Base-by-base conservation (phyloP, 129 eudicot species). In the Centrapalus pauciflorus region DNA sequence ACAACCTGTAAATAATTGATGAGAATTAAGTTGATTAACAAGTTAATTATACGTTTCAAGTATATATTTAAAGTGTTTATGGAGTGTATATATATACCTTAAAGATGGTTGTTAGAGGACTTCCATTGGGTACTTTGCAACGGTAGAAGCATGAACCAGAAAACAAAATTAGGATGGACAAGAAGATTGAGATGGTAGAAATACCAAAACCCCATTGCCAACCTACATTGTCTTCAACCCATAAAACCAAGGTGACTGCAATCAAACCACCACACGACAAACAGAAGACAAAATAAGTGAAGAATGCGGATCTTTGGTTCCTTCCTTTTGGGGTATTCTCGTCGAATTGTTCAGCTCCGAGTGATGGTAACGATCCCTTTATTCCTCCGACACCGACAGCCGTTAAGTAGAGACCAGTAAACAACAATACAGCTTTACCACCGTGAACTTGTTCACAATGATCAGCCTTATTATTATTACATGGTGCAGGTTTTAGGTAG, bases 151-250 rank as follows among this genome's bases (percentile, higher is more conserved):
- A 26, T 8, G 97, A 80, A 14, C 97, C 97, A 0, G 59, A 73
- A 4, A 80, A 64, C 34, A 87, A 81, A 7, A 87, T 19, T 0
- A 87, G 78, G 40, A 90, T 82, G 0, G 95, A 87, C 70, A 84
- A 41, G 33, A 87, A 57, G 16, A 87, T 84, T 0, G 90, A 20
- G 29, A 87, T 11, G 19, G 86, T 85, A 2, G 97, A 73, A 19
- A 90, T 82, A 9, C 84, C 87, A 30, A 90, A 90, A 0, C 95
- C 97, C 97, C 95, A 90, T 74, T 90, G 77, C 97, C 97, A 90
- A 0, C 97, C 97, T 48, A 82, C 77, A 70, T 87, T 90, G 67
- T 90, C 97, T 75, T 90, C 97, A 3, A 84, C 40, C 93, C 93
- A 90, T 10, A 87, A 90, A 21, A 87, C 95, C 4, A 90, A 80